Evolutionary conservation across 352 stramenopile species (phyloP), one percentile per base, ranked within the genome.

Genomic region (Phytophthora sansomeana): DNA sequence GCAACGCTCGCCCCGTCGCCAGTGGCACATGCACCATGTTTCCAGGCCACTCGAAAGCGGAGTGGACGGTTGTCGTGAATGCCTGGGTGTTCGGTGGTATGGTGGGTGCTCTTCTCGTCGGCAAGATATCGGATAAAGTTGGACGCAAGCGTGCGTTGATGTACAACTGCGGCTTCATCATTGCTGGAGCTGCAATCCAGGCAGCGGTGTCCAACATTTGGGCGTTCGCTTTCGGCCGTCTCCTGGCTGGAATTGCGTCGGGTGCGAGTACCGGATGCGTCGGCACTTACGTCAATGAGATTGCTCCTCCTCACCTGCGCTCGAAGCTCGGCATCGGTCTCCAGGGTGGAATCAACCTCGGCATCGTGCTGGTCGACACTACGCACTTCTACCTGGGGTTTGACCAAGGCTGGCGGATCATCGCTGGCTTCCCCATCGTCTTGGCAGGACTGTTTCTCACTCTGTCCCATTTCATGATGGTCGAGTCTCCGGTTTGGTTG

Each of bases 371-470:
- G 8, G 75, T 86, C 24, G 70, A 55, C 9, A 74, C 52, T 2
- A 73, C 74, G 2, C 66, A 83, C 68, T 90, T 82, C 58, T 86
- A 80, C 61, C 21, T 72, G 21, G 44, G 76, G 44, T 79, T 78
- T 10, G 41, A 72, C 29, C 55, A 63, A 21, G 80, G 74, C 17
- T 91, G 76, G 77, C 74, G 80, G 3, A 74, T 78, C 46, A 80
- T 83, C 38, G 82, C 76, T 6, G 82, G 58, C 5, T 85, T 89
- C 48, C 82, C 75, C 3, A 78, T 86, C 28, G 63, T 84, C n/a
- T 56, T 91, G 8, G 82, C 64, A 4, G 62, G 9, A 0, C 26
- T 83, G 8, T 84, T 88, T 51, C 44, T 89, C 1, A 19, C 58
- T 4, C 36, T 75, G 6, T 62, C 69, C 14, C 74, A 53, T 5